phyloP scores from a whole-genome alignment of 148 eudicot species.

The Camellia sinensis region DNA sequence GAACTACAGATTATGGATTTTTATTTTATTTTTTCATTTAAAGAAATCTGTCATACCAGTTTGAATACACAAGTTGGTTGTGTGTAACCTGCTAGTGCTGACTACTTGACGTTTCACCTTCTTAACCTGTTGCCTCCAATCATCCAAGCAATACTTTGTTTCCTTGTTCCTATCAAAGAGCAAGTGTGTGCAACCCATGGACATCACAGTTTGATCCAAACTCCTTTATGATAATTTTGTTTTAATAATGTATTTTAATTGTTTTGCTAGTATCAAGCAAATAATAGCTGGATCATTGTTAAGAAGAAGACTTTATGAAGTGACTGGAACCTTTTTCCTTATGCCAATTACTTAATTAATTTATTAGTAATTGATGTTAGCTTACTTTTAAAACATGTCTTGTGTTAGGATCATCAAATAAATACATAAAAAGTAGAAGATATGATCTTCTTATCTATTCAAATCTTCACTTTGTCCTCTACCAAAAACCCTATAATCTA shows the following conservation, averaged over 20 bases:
- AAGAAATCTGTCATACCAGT: neutral
- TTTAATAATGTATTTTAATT: neutral
- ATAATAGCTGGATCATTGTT: neutral
- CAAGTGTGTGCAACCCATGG: no score
- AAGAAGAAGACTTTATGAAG: neutral
- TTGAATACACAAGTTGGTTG: neutral
- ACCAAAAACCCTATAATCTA: no score
- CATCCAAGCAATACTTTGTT: no score
- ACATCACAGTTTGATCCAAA: neutral
- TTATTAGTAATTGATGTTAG: neutral
- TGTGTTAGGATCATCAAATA: no score
- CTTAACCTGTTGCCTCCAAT: neutral
- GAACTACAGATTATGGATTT: neutral
- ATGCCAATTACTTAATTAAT: neutral
- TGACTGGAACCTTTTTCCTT: neutral
- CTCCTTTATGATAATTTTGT: neutral
- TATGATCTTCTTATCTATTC: no score
- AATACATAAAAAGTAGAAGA: no score
- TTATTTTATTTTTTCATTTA: neutral
- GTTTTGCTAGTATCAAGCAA: neutral
- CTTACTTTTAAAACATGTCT: neutral
- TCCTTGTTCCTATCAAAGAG: no score
- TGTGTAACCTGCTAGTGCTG: neutral
- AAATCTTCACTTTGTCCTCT: no score
- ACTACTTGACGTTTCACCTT: neutral